phyloP scores from a whole-genome alignment of 1,139 yeast species.

The Pichia sp. region DNA sequence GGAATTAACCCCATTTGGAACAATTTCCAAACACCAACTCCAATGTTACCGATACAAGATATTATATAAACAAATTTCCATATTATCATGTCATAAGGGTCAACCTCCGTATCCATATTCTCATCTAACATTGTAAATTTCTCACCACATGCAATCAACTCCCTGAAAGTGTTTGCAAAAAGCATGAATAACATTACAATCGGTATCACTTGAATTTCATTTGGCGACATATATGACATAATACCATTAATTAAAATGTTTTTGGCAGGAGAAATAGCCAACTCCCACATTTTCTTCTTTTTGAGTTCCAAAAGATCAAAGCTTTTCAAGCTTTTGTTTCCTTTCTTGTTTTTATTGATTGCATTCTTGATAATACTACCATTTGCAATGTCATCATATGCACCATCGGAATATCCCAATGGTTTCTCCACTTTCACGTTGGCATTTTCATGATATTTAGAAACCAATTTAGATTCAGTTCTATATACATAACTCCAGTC shows the following conservation, averaged over 20 bases:
- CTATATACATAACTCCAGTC: background rate
- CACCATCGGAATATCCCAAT: background rate
- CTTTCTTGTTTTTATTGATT: background rate
- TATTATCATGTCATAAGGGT: constrained; percentile 15
- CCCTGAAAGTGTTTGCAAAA: constrained; percentile 68
- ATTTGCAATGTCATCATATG: background rate
- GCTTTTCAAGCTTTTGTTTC: too few relatives aligned
- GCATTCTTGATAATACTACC: too few relatives aligned
- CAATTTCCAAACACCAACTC: constrained; percentile 78
- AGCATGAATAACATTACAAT: constrained; percentile 86
- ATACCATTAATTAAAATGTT: constrained; percentile 79
- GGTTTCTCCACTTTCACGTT: background rate
- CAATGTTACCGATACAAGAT: constrained; percentile 59
- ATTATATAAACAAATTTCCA: constrained; percentile 30
- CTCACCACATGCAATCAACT: constrained; percentile 21
- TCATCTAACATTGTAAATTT: constrained; percentile 30
- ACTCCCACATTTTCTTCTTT: constrained; percentile 75
- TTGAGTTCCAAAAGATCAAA: constrained; percentile 23
- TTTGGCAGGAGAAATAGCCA: constrained; percentile 79
- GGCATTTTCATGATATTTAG: background rate
- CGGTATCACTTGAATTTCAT: constrained; percentile 81
- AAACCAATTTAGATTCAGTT: background rate
- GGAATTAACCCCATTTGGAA: constrained; percentile 89
- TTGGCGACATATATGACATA: constrained; percentile 94
- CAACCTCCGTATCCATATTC: constrained; percentile 27